Evolutionary conservation across 1,284 basidiomycete genomes (phyloP), one percentile per base, ranked within the genome.

Genomic region (Trametes sp.): DNA sequence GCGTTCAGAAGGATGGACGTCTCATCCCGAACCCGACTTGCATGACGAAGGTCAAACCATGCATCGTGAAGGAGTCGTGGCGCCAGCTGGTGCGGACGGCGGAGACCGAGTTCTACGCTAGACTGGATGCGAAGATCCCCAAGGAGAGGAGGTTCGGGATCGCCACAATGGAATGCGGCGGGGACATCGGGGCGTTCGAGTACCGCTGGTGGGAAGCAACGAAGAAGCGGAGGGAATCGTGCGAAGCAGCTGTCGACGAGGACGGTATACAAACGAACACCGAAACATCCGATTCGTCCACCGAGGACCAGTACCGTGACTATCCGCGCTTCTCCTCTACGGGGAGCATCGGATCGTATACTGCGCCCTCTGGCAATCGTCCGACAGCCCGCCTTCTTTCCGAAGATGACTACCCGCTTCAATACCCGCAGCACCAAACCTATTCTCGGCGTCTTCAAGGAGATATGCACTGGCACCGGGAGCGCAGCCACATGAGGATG

Each of bases 21-120:
- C 46, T 64, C 4, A 51, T 64, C 26, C 29, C 35, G 5, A 48
- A 61, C 5, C 41, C 55, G 2, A 28, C 14, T 13, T 29, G 16
- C 21, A 28, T 38, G 11, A 23, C 5, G 31, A 16, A 46, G n/a
- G 21, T 35, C 16, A 54, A 57, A 31, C 56, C 52, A 16, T 46
- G 45, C 24, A 59, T 63, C 38, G n/a, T 69, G 36, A 69, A 69
- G 61, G 67, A 69, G 16, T 50, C 64, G 1, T 69, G 67, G 67
- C 44, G 64, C 7, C 61, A 66, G 51, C 26, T 62, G 3, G 45
- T 59, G 1, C 58, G 61, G 0, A 46, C n/a, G 1, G 48, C 61
- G 3, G 67, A 66, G 35, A 42, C 46, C 2, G n/a, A 23, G 19
- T 63, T 66, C 48, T 59, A 63, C 28, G 31, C 54, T 4, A 53